Evolutionary conservation across 1,284 basidiomycete species (phyloP).

Genomic region (Trametes hirsuta): DNA sequence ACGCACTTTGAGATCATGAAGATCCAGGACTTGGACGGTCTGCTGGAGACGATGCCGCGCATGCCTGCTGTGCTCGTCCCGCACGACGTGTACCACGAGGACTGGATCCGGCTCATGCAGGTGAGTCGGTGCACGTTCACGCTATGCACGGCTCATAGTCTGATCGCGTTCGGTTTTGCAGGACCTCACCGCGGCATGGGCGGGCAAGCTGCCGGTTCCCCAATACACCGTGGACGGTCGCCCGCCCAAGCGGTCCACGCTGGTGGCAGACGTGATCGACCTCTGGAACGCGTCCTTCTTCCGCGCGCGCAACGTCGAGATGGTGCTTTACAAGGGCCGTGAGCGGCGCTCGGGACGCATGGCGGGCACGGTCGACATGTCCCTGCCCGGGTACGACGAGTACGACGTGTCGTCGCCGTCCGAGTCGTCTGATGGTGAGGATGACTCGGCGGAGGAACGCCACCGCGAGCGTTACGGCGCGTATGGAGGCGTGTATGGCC

Average conservation of each 20-base stretch:
- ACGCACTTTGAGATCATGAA: slow-evolving; percentile 70
- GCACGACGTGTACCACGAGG: slow-evolving; percentile 77
- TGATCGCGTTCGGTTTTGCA: slow-evolving; percentile 32
- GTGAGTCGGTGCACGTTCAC: slow-evolving; percentile 41
- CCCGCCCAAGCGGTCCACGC: slow-evolving; percentile 55
- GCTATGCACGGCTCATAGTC: background rate
- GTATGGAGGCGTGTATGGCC: slow-evolving; percentile 42
- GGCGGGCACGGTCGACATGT: slow-evolving; percentile 55
- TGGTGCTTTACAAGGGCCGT: slow-evolving; percentile 74
- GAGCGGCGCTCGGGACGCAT: slow-evolving; percentile 69
- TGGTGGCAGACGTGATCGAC: slow-evolving; percentile 71
- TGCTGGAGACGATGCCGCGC: slow-evolving; percentile 63
- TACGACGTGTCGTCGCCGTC: slow-evolving; percentile 38
- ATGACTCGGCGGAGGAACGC: slow-evolving; percentile 44
- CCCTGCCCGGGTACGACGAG: slow-evolving; percentile 52
- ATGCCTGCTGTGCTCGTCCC: slow-evolving; percentile 72
- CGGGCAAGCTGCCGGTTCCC: slow-evolving; percentile 67
- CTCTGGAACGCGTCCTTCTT: slow-evolving; percentile 81
- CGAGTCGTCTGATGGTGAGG: slow-evolving; percentile 37
- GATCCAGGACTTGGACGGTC: slow-evolving; percentile 73
- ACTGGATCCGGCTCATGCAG: slow-evolving; percentile 77
- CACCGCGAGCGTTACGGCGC: slow-evolving; percentile 40
- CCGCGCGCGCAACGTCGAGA: slow-evolving; percentile 67
- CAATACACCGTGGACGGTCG: slow-evolving; percentile 48
- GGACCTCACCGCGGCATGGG: slow-evolving; percentile 75